phyloP scores from a whole-genome alignment of 2,329 filamentous ascomycete species.

The Epichloe sibirici region DNA sequence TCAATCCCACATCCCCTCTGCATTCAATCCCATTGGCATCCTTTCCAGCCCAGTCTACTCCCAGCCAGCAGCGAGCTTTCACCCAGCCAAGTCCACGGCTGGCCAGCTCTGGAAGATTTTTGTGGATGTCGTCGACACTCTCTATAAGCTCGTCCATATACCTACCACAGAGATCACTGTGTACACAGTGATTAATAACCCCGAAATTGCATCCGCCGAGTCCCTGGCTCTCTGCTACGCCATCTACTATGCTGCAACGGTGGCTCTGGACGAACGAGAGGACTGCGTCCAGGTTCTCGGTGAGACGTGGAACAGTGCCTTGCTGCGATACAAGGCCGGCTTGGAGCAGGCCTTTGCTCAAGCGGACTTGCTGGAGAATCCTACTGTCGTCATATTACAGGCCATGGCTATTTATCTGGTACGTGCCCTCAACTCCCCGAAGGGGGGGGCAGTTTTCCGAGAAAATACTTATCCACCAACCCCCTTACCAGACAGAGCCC shows the following conservation, averaged over 20 bases:
- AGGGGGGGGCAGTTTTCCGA: no score
- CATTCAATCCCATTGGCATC: conserved; percentile 22
- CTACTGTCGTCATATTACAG: conserved; percentile 23
- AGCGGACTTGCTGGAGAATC: conserved; percentile 27
- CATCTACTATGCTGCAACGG: conserved; percentile 36
- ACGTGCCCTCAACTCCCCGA: conserved; percentile 2
- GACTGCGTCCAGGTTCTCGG: conserved; percentile 16
- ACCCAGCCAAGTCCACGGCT: conserved; percentile 15
- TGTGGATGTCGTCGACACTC: conserved; percentile 16
- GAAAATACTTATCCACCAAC: no score
- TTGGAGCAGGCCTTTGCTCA: conserved; percentile 27
- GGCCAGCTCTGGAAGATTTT: conserved; percentile 20
- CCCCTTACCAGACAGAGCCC: no score
- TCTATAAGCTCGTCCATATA: conserved; percentile 18
- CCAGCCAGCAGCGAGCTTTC: conserved; percentile 10
- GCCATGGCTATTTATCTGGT: conserved; percentile 27
- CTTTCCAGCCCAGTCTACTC: conserved; percentile 15
- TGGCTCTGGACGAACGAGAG: conserved; percentile 27
- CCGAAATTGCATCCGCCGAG: conserved; percentile 14
- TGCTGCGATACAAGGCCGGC: conserved; percentile 19
- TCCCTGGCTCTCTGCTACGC: conserved; percentile 28
- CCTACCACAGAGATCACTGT: conserved; percentile 20
- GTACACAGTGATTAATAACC: conserved; percentile 20
- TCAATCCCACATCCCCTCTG: conserved; percentile 9
- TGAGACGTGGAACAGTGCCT: conserved; percentile 11